phyloP scores from a whole-genome alignment of 305 asterid genomes.

The Fraxinus albicans region DNA sequence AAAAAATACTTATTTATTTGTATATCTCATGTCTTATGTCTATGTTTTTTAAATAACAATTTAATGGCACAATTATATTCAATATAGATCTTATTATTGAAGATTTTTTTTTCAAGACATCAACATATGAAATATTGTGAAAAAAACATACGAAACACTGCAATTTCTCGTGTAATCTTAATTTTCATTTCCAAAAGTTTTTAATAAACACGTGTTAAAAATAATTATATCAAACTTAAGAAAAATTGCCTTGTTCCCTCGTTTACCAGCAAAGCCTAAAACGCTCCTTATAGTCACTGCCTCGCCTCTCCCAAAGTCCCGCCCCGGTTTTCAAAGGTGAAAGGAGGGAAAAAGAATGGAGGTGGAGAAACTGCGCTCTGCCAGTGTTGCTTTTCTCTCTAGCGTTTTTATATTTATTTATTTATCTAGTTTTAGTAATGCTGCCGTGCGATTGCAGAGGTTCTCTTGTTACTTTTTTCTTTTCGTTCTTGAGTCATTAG shows the following conservation, averaged over 20 bases:
- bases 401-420: too few relatives aligned
- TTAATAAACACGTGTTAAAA: not conserved
- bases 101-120: too few relatives aligned
- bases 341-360: slow-evolving; percentile 27
- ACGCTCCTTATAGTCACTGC: too few relatives aligned
- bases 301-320: too few relatives aligned
- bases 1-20: too few relatives aligned
- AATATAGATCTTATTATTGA: too few relatives aligned
- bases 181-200: too few relatives aligned
- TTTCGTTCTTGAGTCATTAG: not conserved
- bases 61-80: too few relatives aligned
- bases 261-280: slow-evolving; percentile 9
- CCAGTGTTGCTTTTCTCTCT: slow-evolving; percentile 6
- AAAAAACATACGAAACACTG: too few relatives aligned
- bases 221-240: not conserved
- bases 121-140: too few relatives aligned
- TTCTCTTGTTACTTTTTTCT: not conserved
- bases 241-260: slow-evolving; percentile 27
- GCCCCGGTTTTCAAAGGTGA: not conserved
- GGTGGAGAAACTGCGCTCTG: slow-evolving; percentile 29
- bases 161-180: not conserved
- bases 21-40: too few relatives aligned
- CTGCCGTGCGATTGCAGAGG: not conserved
- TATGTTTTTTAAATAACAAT: too few relatives aligned
- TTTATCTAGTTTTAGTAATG: not conserved